phyloP scores from a whole-genome alignment of 2,329 filamentous ascomycete genomes.

The Didymellaceae sp. region DNA sequence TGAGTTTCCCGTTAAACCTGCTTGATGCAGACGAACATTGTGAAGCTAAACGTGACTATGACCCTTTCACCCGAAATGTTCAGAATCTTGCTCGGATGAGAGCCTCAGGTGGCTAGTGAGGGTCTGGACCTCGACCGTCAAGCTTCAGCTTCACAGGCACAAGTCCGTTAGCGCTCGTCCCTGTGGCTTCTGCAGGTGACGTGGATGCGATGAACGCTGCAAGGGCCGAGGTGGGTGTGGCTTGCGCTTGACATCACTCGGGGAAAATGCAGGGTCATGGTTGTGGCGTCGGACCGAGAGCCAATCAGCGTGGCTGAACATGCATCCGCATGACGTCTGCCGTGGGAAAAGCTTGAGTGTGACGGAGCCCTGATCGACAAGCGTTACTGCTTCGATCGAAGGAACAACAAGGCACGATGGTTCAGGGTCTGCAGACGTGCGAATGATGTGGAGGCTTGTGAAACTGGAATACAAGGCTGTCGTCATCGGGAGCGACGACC shows the following conservation, averaged over 20 bases:
- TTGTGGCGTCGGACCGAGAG: constrained; percentile 10
- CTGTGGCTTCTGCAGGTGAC: constrained; percentile 17
- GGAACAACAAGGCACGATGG: constrained; percentile 11
- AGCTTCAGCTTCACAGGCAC: neutral
- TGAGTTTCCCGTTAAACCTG: constrained; percentile 6
- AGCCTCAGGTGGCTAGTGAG: neutral
- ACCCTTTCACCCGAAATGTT: neutral
- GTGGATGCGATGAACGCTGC: constrained; percentile 8
- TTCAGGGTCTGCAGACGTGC: constrained; percentile 11
- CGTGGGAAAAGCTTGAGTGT: constrained; percentile 11
- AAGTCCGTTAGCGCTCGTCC: neutral
- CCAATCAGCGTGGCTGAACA: neutral
- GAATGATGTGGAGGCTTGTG: constrained; percentile 15
- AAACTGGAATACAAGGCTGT: constrained; percentile 18
- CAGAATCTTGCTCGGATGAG: constrained; percentile 1
- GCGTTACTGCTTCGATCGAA: constrained; percentile 6
- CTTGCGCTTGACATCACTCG: constrained; percentile 11
- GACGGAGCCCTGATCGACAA: constrained; percentile 16
- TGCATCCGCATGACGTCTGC: constrained; percentile 13
- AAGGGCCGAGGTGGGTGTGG: constrained; percentile 11
- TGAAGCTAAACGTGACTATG: neutral
- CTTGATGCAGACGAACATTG: constrained; percentile 1
- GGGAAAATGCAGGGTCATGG: neutral
- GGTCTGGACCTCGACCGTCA: neutral
- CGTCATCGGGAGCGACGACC: constrained; percentile 10